Evolutionary conservation across 305 asterid genomes (phyloP).

Genomic region (Solanum hybrid): DNA sequence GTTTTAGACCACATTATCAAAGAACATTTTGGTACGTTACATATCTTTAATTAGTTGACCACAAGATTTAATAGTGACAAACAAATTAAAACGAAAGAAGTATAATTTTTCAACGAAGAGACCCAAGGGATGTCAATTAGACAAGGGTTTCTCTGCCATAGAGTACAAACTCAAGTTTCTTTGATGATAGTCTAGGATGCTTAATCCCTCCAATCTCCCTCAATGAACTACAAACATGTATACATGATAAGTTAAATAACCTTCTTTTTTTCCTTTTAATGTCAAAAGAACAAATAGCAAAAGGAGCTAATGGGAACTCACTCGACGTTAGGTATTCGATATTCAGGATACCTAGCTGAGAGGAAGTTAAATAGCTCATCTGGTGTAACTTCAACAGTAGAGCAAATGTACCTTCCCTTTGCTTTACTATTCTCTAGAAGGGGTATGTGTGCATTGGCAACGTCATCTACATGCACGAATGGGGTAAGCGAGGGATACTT

Average conservation of each 20-base stretch:
- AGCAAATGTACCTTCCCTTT: slow-evolving; percentile 35
- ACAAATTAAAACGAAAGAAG: neutral
- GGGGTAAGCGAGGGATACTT: slow-evolving; percentile 6
- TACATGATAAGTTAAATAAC: neutral
- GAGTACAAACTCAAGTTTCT: slow-evolving; percentile 20
- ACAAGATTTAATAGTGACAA: neutral
- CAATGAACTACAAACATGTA: neutral
- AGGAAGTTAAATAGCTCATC: slow-evolving; percentile 24
- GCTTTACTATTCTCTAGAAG: slow-evolving; percentile 33
- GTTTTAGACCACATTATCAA: neutral
- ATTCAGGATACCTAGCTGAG: slow-evolving; percentile 29
- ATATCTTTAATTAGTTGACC: neutral
- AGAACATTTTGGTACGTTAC: neutral
- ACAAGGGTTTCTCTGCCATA: neutral
- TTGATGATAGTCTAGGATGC: slow-evolving; percentile 17
- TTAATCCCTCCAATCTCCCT: slow-evolving; percentile 1
- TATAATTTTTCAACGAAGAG: neutral
- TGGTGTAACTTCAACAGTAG: slow-evolving; percentile 18
- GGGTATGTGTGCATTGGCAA: slow-evolving; percentile 42
- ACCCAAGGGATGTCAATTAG: neutral
- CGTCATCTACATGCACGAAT: slow-evolving; percentile 39
- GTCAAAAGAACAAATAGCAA: neutral
- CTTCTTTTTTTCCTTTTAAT: neutral
- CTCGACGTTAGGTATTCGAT: slow-evolving; percentile 19
- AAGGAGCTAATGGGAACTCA: slow-evolving; percentile 1